Evolutionary conservation across 371 early-diverging fungal genomes (phyloP).

Genomic region (Rhizopus delemar): DNA sequence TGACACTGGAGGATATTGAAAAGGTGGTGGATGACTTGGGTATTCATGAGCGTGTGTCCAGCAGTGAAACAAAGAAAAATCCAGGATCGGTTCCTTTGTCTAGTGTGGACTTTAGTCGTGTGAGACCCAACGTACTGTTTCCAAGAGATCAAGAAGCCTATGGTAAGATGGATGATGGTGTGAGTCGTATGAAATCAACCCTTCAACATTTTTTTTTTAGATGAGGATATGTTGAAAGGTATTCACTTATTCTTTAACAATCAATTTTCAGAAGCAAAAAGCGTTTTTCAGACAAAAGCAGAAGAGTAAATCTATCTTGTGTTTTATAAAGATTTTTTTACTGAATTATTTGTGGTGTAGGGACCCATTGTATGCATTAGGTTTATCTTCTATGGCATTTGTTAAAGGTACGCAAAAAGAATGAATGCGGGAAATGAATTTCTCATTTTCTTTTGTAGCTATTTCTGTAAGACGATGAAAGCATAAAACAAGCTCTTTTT

Average conservation of each 20-base stretch:
- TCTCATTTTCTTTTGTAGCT: conserved; percentile 11
- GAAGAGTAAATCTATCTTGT: conserved; percentile 26
- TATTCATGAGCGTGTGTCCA: neutral
- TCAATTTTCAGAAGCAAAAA: conserved; percentile 51
- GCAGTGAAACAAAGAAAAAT: neutral
- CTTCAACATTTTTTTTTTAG: conserved; percentile 24
- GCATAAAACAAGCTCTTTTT: neutral
- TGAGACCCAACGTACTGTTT: conserved; percentile 39
- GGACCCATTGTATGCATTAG: conserved; percentile 46
- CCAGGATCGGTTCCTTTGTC: conserved; percentile 11
- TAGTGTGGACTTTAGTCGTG: conserved; percentile 24
- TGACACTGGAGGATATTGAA: conserved; percentile 1
- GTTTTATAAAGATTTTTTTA: neutral
- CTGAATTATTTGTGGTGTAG: conserved; percentile 13
- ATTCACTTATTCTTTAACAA: conserved; percentile 58
- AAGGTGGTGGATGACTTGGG: conserved; percentile 16
- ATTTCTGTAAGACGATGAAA: conserved; percentile 20
- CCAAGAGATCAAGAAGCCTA: conserved; percentile 45
- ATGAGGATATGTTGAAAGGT: conserved; percentile 50
- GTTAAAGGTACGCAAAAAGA: conserved; percentile 36
- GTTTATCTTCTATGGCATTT: conserved; percentile 45
- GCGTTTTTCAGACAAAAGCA: conserved; percentile 34
- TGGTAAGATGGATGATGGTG: conserved; percentile 27
- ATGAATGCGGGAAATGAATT: conserved; percentile 1
- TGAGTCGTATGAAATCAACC: neutral